Percentiles rank a stretch among this genome's conserved stretches.
Conservation (phyloP, 2,329 filamentous ascomycete species). For the Colletotrichum sp. region DNA sequence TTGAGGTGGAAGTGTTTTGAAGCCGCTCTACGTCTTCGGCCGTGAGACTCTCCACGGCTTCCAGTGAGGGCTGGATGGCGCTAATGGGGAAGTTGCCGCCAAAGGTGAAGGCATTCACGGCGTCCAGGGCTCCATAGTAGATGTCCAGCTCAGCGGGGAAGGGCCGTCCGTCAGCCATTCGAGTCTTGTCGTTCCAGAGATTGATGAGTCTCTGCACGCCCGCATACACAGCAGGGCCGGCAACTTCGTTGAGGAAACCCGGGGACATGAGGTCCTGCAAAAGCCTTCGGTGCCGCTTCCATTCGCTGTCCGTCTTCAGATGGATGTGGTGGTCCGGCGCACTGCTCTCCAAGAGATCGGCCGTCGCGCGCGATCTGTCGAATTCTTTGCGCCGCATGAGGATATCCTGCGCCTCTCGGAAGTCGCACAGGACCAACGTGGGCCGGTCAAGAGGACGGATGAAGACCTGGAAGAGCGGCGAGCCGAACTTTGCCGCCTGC, state of each 20-base stretch:
- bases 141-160: slow-evolving; percentile 34
- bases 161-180: slow-evolving; percentile 32
- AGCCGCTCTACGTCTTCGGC: background rate
- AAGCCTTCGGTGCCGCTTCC: slow-evolving; percentile 36
- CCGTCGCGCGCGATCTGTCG: slow-evolving; percentile 34
- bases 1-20: background rate
- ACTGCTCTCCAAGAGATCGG: slow-evolving; percentile 34
- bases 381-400: slow-evolving; percentile 50
- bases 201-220: slow-evolving; percentile 32
- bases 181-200: slow-evolving; percentile 37
- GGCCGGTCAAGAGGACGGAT: slow-evolving; percentile 46
- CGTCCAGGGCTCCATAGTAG: slow-evolving; percentile 33
- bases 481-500: slow-evolving; percentile 32
- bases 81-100: slow-evolving; percentile 21
- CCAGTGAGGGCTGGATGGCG: background rate
- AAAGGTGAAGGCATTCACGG: slow-evolving; percentile 33
- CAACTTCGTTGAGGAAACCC: slow-evolving; percentile 35
- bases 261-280: slow-evolving; percentile 43
- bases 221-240: slow-evolving; percentile 37
- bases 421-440: slow-evolving; percentile 47
- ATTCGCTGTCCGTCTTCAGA: slow-evolving; percentile 33
- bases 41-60: background rate
- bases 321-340: slow-evolving; percentile 37
- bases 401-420: slow-evolving; percentile 41
- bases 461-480: slow-evolving; percentile 53